Percentiles rank a stretch among this genome's conserved stretches.
phyloP scores from a whole-genome alignment of 129 eudicot species.

The Flaveria trinervia region DNA sequence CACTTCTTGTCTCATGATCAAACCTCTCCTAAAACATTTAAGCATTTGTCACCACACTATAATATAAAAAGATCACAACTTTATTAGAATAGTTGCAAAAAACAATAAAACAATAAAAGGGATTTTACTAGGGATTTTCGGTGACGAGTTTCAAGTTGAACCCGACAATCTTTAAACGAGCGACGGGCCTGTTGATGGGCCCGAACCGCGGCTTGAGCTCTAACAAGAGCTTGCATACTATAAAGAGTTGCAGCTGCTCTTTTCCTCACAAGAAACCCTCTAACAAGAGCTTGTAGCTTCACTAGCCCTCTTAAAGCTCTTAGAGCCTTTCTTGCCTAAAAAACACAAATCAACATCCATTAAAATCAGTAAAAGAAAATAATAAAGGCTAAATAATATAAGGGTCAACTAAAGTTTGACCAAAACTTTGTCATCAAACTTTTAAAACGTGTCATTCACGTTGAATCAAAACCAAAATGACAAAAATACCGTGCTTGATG shows the following conservation, averaged over 20 bases:
- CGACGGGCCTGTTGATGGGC: conserved; percentile 70
- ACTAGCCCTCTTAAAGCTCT: conserved; percentile 87
- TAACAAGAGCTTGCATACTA: conserved; percentile 91
- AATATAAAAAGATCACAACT: not conserved
- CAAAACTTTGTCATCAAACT: conserved; percentile 9
- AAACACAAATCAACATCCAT: conserved; percentile 16
- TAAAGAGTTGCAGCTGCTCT: conserved; percentile 81
- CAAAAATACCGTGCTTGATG: conserved; percentile 9
- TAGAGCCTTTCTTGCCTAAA: conserved; percentile 85
- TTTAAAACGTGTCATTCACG: conserved; percentile 10
- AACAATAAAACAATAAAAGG: not conserved
- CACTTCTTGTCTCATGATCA: conserved; percentile 55
- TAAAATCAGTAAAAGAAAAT: not conserved
- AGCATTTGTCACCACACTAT: not conserved
- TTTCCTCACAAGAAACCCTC: conserved; percentile 92
- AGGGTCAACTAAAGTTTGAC: conserved; percentile 17
- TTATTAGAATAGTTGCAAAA: not conserved
- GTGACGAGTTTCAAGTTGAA: conserved; percentile 47
- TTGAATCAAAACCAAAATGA: not conserved
- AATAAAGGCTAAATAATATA: not conserved
- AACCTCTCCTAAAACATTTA: conserved; percentile 57
- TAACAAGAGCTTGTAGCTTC: conserved; percentile 85
- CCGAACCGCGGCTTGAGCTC: conserved; percentile 70
- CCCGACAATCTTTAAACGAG: conserved; percentile 42
- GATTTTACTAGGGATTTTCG: conserved; percentile 63